Evolutionary conservation across 352 stramenopile species (phyloP).

Genomic region (Pythium dissimile): DNA sequence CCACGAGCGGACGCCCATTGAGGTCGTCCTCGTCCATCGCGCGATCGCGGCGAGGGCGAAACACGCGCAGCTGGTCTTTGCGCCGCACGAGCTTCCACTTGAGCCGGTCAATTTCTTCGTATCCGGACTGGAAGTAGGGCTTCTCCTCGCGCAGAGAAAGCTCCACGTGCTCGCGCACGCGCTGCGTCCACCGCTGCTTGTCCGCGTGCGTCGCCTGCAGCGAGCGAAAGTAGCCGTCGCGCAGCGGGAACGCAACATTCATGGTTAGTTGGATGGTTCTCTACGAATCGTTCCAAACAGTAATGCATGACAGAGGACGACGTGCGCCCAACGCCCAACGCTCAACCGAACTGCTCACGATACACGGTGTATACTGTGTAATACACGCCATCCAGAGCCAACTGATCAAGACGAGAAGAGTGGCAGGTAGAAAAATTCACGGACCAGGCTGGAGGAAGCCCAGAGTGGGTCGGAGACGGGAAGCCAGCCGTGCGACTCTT

Average conservation of each 20-base stretch:
- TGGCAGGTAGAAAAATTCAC: neutral
- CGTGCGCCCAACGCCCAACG: no score
- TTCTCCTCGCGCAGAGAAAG: constrained; percentile 1
- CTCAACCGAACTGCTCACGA: no score
- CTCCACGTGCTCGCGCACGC: constrained; percentile 5
- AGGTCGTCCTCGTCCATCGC: no score
- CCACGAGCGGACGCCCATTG: neutral
- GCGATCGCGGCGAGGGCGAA: neutral
- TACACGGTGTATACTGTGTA: no score
- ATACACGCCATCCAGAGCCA: no score
- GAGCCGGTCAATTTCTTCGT: constrained; percentile 4
- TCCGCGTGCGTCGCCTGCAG: constrained; percentile 7
- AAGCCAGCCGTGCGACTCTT: neutral
- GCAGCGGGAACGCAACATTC: constrained; percentile 15
- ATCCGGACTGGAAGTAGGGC: constrained; percentile 4
- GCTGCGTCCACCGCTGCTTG: neutral
- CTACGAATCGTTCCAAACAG: neutral
- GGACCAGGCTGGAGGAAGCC: neutral
- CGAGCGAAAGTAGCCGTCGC: constrained; percentile 11
- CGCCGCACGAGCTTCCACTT: constrained; percentile 17
- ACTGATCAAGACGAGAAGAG: neutral
- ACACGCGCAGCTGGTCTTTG: constrained; percentile 23
- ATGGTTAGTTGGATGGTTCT: neutral
- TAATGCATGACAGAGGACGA: neutral
- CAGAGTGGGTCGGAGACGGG: neutral